Conservation (phyloP, 495 filamentous ascomycete species). For the Tuber magnatum region DNA sequence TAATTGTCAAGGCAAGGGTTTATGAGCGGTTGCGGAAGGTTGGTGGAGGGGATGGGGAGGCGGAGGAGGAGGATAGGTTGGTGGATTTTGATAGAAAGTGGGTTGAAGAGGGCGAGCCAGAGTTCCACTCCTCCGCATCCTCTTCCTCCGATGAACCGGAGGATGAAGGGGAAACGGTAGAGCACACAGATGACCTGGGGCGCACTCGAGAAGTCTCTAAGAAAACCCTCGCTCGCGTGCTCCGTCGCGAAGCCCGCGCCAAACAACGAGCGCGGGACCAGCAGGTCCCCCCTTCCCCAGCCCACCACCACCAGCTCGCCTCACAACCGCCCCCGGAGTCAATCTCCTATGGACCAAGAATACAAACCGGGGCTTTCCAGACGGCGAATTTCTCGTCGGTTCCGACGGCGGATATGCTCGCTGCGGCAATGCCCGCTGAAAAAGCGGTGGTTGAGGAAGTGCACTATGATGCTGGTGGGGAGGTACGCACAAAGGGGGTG, state of each 20-base stretch:
- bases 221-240: conserved; percentile 54
- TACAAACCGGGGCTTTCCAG: conserved; percentile 71
- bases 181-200: conserved; percentile 87
- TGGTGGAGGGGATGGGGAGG: conserved; percentile 48
- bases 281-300: background rate
- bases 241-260: conserved; percentile 44
- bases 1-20: conserved; percentile 78
- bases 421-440: conserved; percentile 8
- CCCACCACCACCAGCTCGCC: background rate
- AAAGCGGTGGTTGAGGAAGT: conserved; percentile 66
- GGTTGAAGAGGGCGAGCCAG: conserved; percentile 54
- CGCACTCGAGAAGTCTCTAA: conserved; percentile 61
- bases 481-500: conserved; percentile 78
- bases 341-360: conserved; percentile 54
- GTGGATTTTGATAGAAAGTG: conserved; percentile 96
- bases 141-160: conserved; percentile 41
- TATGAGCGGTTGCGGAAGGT: conserved; percentile 79
- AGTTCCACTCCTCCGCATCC: conserved; percentile 16
- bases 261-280: background rate
- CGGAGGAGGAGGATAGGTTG: conserved; percentile 48
- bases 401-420: conserved; percentile 12
- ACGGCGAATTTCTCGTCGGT: conserved; percentile 44
- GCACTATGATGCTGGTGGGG: conserved; percentile 77
- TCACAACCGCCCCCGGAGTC: background rate
- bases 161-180: conserved; percentile 57